phyloP scores from a whole-genome alignment of 1,284 basidiomycete species.

The Porodaedalea pini region DNA sequence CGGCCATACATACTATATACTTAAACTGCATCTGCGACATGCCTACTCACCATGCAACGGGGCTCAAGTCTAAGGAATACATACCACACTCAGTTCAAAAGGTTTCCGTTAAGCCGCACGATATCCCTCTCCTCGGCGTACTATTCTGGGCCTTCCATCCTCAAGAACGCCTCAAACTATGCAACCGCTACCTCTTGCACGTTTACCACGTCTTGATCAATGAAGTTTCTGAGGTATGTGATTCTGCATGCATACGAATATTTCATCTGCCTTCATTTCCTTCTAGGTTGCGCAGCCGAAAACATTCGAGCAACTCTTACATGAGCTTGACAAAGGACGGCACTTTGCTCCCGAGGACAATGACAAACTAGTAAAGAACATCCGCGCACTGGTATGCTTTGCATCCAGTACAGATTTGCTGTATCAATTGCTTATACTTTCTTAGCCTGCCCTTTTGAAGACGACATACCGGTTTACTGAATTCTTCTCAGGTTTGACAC shows the following conservation, averaged over 20 bases:
- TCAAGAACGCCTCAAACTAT: slow-evolving; percentile 46
- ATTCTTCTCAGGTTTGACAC: slow-evolving; percentile 41
- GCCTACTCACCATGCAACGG: neutral
- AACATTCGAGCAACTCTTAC: slow-evolving; percentile 37
- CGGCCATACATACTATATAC: too few species aligned
- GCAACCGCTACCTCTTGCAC: slow-evolving; percentile 57
- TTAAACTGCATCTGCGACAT: neutral
- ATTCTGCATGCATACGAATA: neutral
- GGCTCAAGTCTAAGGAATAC: slow-evolving; percentile 2
- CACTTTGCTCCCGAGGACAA: slow-evolving; percentile 25
- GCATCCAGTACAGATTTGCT: neutral
- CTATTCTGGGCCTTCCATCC: slow-evolving; percentile 59
- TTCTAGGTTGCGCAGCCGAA: slow-evolving; percentile 39
- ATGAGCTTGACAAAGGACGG: slow-evolving; percentile 29
- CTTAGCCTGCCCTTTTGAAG: slow-evolving; percentile 4
- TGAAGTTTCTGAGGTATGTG: slow-evolving; percentile 50
- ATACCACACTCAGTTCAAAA: neutral
- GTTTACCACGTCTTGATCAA: slow-evolving; percentile 59
- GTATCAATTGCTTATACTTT: neutral
- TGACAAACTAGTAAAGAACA: slow-evolving; percentile 32
- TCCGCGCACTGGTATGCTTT: slow-evolving; percentile 44
- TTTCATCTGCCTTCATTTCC: slow-evolving; percentile 20
- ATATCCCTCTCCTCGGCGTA: slow-evolving; percentile 61
- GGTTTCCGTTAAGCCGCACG: slow-evolving; percentile 52
- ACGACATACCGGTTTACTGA: slow-evolving; percentile 4